Evolutionary conservation across 176 grass and related monocot genomes (phyloP), one percentile per base, ranked within the genome.

Genomic region (Tillandsia fasciculata): DNA sequence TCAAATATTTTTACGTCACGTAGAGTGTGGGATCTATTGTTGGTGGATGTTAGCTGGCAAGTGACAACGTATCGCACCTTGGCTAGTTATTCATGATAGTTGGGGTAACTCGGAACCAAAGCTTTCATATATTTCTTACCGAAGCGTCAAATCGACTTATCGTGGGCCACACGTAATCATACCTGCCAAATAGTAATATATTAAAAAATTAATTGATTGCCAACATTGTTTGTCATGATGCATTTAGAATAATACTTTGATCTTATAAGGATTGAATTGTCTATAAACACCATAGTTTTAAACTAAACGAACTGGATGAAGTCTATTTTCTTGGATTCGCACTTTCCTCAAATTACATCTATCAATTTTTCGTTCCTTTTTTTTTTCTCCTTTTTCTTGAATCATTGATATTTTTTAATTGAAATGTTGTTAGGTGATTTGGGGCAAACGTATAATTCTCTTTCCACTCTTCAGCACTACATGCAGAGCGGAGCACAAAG

Each of bases 381-480:
- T 42, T 42, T 42, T 7, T 1, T 6, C 5, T 6, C 5, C 28
- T 29, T 29, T 42, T 42, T 42, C 33, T 42, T 42, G 33, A 42
- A 42, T 6, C 5, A 42, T 42, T 33, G 4, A 42, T 42, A 42
- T 42, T 42, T 42, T 42, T 42, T 42, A 6, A 24, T 11, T 47
- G 3, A 42, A 49, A 9, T 52, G 33, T 26, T 68, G 17, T 58
- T 69, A 97, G 93, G 93, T 85, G 93, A 97, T 85, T 83, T 97
- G 71, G 93, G 93, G 13, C 93, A 97, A 73, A 97, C 93, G 66
- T 92, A 78, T 78, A 97, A 97, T 83, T 97, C 93, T 33, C 88
- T 97, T 17, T 97, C 93, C 64, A 97, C 93, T 71, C 79, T 97
- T 58, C 73, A 97, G 79, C 89, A 97, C 78, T 97, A 92, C 77